Percentiles rank a stretch among this genome's conserved stretches.
Conservation (phyloP, 192 early-diverging fungal species). For the Lobulomyces angularis region DNA sequence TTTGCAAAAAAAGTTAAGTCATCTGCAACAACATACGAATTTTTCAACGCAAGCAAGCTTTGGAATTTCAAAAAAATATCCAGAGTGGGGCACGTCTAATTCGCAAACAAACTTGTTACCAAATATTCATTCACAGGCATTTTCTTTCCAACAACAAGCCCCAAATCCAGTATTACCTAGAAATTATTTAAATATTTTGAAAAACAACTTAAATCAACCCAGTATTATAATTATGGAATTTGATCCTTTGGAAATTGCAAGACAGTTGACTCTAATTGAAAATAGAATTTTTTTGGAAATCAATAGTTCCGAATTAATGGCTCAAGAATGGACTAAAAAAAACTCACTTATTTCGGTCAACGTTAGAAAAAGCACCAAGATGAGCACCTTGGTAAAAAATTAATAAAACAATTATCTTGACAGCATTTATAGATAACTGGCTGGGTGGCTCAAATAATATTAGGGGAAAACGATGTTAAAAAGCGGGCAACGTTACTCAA, state of each 20-base stretch:
- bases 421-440: slow-evolving; percentile 36
- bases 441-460: slow-evolving; percentile 71
- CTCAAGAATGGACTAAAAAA: slow-evolving; percentile 73
- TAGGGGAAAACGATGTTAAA: slow-evolving; percentile 68
- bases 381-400: slow-evolving; percentile 51
- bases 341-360: slow-evolving; percentile 59
- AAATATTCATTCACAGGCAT: too few relatives aligned
- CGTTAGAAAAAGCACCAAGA: slow-evolving; percentile 68
- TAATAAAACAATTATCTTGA: slow-evolving; percentile 4
- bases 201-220: too few relatives aligned
- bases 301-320: slow-evolving; percentile 69
- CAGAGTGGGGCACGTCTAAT: too few relatives aligned
- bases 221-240: slow-evolving; percentile 72
- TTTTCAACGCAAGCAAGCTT: too few relatives aligned
- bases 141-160: too few relatives aligned
- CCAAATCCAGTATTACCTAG: too few relatives aligned
- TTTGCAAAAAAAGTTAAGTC: too few relatives aligned
- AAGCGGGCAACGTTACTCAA: slow-evolving; percentile 65
- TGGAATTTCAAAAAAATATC: too few relatives aligned
- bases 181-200: too few relatives aligned
- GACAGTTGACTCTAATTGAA: slow-evolving; percentile 87
- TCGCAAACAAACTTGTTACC: too few relatives aligned
- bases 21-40: too few relatives aligned
- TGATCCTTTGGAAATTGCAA: slow-evolving; percentile 77
- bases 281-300: slow-evolving; percentile 69